These are phyloP conservation scores for Corymbia citriodora DNA, from an alignment of 441 rosid genomes.

Conservation along the genomic window DNA sequence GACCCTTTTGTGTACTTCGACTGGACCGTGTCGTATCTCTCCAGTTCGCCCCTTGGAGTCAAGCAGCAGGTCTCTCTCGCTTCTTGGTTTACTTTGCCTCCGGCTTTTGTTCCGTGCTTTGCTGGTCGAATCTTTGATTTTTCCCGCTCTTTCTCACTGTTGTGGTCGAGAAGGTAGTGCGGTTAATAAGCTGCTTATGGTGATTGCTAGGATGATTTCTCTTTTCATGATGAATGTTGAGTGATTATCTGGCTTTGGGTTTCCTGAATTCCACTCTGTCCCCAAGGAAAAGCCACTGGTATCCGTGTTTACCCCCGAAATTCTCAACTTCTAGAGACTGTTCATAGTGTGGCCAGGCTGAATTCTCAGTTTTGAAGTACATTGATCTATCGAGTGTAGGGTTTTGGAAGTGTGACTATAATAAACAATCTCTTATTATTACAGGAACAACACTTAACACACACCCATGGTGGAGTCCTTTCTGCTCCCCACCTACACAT, in stretches of 20 bases:
- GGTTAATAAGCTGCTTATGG: neutral
- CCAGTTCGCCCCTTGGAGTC: conserved; percentile 58
- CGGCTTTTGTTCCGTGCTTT: neutral
- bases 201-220: neutral
- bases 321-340: neutral
- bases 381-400: neutral
- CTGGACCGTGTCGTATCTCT: conserved; percentile 82
- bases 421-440: neutral
- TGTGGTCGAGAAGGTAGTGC: neutral
- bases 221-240: neutral
- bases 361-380: neutral
- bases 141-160: neutral
- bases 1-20: conserved; percentile 80
- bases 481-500: neutral
- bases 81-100: neutral
- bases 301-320: neutral
- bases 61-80: conserved; percentile 59
- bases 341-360: neutral
- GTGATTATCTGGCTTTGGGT: neutral
- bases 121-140: neutral
- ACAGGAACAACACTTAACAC: neutral
- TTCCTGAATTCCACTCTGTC: neutral
- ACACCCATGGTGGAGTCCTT: neutral
- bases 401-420: neutral
- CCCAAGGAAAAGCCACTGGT: neutral